Conservation (phyloP, 345 rosid species). For the Populus simonii region DNA sequence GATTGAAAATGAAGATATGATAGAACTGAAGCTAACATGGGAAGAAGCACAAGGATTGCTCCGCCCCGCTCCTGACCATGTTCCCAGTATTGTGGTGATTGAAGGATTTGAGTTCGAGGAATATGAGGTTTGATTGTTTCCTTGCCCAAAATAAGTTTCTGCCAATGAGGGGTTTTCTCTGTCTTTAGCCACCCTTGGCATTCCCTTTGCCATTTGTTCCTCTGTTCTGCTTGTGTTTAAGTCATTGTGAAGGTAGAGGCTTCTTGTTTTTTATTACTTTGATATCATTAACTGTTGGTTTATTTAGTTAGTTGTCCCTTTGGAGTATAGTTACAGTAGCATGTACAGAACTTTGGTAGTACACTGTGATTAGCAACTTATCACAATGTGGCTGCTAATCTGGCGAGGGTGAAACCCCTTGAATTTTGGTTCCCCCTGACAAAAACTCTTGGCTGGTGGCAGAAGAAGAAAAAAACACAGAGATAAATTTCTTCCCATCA, state of each 20-base stretch:
- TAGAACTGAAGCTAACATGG: conserved; percentile 79
- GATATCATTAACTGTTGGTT: background rate
- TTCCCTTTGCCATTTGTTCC: background rate
- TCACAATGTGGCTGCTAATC: background rate
- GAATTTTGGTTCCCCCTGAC: too few species aligned
- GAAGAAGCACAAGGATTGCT: conserved; percentile 92
- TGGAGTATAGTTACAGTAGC: background rate
- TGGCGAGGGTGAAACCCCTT: background rate
- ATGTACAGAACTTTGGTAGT: background rate
- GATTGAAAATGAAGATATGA: conserved; percentile 70
- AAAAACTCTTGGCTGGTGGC: too few species aligned
- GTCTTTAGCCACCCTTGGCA: background rate
- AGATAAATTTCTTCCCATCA: too few species aligned
- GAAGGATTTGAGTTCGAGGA: conserved; percentile 94
- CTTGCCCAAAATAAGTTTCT: background rate
- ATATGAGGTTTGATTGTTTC: conserved; percentile 60
- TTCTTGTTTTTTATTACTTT: conserved; percentile 4
- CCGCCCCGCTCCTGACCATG: conserved; percentile 69
- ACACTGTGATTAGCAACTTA: background rate
- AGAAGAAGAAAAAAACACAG: too few species aligned
- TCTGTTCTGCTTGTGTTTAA: background rate
- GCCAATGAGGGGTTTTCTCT: background rate
- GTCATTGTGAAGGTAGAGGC: background rate
- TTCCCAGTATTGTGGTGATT: conserved; percentile 62
- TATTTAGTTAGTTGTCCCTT: background rate